Base-by-base conservation (phyloP, 306 rosid species). In the Casuarina equisetifolia region DNA sequence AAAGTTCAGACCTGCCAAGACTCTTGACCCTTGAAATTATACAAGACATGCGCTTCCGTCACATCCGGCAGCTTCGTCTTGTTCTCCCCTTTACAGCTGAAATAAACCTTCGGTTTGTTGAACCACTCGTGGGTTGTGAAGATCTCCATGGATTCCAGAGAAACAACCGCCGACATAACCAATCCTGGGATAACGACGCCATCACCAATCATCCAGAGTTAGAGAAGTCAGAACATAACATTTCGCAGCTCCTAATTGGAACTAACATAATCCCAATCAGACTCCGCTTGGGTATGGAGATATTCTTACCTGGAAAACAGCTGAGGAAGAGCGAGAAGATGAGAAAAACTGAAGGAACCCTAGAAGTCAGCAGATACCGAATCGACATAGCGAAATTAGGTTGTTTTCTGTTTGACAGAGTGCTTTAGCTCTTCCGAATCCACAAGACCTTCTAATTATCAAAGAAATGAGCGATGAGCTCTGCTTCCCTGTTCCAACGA, bases 1-100 rank as follows among this genome's bases (percentile, higher is more conserved):
- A 16, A 6, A 11, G 51, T 16, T 72, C 64, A 8, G 81, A 91
- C 98, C 98, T 94, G 93, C 98, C 98, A 94, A 83, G 98, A 92
- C 83, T 94, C 97, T 84, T 94, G 72, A 52, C 89, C 96, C 40
- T 80, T 89, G 88, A 92, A 94, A 74, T 84, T 81, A 76, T 92
- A 92, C 59, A 78, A 10, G 67, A 81, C 76, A 57, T 78, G 79
- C 3, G 83, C 52, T 76, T 80, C 85, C 83, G 84, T 90, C 46
- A 94, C 95, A 76, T 90, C 93, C 17, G 90, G 92, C 75, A 94
- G 75, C 20, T 72, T 76, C 40, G 83, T 92, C 76, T 53, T 80
- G 86, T 85, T 89, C 77, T 88, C 97, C 53, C 78, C 93, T 77
- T 78, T 78, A 80, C 98, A 94, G 4, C 46, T 68, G 81, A 94